Conservation (phyloP, 164 flowering plant species). For the Buxus sempervirens region DNA sequence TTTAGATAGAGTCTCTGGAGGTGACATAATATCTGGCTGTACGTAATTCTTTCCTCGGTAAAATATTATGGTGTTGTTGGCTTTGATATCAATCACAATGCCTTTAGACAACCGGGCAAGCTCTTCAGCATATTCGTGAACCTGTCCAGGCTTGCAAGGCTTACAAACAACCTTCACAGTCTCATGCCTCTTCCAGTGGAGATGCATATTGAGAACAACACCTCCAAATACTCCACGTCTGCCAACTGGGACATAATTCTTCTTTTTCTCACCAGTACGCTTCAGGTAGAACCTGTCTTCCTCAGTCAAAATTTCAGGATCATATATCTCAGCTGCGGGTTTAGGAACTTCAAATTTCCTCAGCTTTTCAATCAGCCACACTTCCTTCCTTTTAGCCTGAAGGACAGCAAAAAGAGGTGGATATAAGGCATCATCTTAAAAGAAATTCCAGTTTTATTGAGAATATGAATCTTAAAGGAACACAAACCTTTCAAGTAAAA, state of each 20-base stretch:
- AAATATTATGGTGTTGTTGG: constrained; percentile 67
- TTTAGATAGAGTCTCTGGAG: constrained; percentile 80
- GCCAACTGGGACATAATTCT: constrained; percentile 83
- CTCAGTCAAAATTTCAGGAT: constrained; percentile 88
- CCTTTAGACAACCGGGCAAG: constrained; percentile 82
- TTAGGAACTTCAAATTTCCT: constrained; percentile 69
- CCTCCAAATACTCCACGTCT: constrained; percentile 96
- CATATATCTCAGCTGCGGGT: constrained; percentile 55
- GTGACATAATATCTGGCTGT: constrained; percentile 83
- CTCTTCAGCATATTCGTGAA: constrained; percentile 80
- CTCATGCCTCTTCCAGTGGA: constrained; percentile 93
- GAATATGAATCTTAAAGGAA: background rate
- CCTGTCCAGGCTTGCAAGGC: constrained; percentile 85
- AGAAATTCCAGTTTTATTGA: background rate
- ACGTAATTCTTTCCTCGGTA: constrained; percentile 92
- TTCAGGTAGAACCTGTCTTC: constrained; percentile 86
- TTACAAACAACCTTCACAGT: constrained; percentile 85
- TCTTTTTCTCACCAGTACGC: constrained; percentile 92
- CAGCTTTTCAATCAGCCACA: constrained; percentile 87
- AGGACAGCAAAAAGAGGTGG: constrained; percentile 1
- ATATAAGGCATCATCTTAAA: background rate
- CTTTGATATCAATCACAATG: constrained; percentile 71
- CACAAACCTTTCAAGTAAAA: background rate
- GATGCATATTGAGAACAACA: constrained; percentile 97
- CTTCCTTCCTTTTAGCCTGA: constrained; percentile 88